Evolutionary conservation across 495 filamentous ascomycete species (phyloP), one percentile per base, ranked within the genome.

Genomic region (Thozetella sp.): DNA sequence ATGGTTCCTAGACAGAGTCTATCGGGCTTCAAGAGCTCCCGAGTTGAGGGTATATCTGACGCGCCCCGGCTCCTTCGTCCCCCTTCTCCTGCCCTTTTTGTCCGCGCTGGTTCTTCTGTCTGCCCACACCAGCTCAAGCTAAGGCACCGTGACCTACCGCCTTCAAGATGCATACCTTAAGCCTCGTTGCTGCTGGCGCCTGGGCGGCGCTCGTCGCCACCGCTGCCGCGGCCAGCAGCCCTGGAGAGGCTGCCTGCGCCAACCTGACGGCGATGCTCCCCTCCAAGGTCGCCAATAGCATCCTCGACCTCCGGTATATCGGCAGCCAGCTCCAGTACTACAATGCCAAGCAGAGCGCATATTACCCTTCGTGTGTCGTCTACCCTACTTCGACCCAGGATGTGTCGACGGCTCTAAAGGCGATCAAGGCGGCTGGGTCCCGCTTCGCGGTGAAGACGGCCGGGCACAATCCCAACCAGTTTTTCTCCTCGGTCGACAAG

Each of bases 371-470:
- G 9, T 79, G 75, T 54, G 67, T 65, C 2, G 60, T 77, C 50
- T 59, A 64, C 52, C 75, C 75, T 1, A 57, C 51, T 2, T 57
- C 46, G n/a, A 61, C 65, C 1, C 22, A 52, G 17, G 69, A 68
- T 27, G 66, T 65, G 4, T 63, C 66, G 9, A 10, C 45, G 1
- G 27, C 58, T 27, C 52, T 68, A 9, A 45, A 48, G 2, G 27
- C 48, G 11, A 56, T 68, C 22, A 37, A 54, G 27, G 50, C 52
- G 15, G 17, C 30, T 20, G 58, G 37, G 34, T 46, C 58, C 2
- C 22, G 45, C 3, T 83, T 82, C 56, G 80, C 80, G 2, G 70
- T 83, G 56, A 79, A 77, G 46, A 73, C 68, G 20, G 76, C 77
- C 2, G 80, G 80, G 0, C 80, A 83, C 56, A 75, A 75, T 43